phyloP scores from a whole-genome alignment of 2,329 filamentous ascomycete species.

The Verticillium longisporum region DNA sequence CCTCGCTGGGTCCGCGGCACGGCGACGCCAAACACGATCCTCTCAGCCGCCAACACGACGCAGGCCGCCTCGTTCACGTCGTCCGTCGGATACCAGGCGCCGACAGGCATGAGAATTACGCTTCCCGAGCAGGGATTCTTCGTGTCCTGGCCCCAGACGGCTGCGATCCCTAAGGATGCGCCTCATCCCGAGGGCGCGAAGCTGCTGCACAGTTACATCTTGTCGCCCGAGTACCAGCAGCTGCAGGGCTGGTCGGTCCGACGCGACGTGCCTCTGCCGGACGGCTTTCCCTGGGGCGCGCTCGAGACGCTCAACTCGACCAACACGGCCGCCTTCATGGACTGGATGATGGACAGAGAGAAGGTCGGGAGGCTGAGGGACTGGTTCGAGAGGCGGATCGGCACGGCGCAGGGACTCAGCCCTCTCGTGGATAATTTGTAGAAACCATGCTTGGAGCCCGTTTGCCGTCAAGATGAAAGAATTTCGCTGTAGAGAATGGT shows the following conservation, averaged over 20 bases:
- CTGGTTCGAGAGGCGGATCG: background rate
- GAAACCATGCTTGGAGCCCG: too few relatives aligned
- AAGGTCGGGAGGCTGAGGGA: slow-evolving; percentile 28
- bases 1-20: slow-evolving; percentile 47
- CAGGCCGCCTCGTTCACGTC: slow-evolving; percentile 27
- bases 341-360: slow-evolving; percentile 33
- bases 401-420: too few relatives aligned
- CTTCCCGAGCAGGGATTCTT: slow-evolving; percentile 31
- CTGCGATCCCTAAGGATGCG: slow-evolving; percentile 39
- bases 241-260: slow-evolving; percentile 25
- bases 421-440: too few relatives aligned
- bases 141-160: slow-evolving; percentile 40
- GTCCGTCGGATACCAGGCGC: slow-evolving; percentile 10
- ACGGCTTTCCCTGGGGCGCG: slow-evolving; percentile 17
- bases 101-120: slow-evolving; percentile 14
- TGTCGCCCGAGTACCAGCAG: slow-evolving; percentile 32
- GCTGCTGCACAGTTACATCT: slow-evolving; percentile 38
- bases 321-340: slow-evolving; percentile 27
- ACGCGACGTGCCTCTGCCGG: slow-evolving; percentile 21
- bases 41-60: slow-evolving; percentile 23
- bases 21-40: slow-evolving; percentile 27
- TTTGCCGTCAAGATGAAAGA: too few relatives aligned
- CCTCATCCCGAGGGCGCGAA: slow-evolving; percentile 44
- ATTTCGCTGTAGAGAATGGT: too few relatives aligned
- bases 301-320: slow-evolving; percentile 21